A percentile compares a stretch with the other conserved stretches of the same genome.
Evolutionary conservation across 805 yeast genomes (phyloP).

Genomic region (Metschnikowia hibisci): DNA sequence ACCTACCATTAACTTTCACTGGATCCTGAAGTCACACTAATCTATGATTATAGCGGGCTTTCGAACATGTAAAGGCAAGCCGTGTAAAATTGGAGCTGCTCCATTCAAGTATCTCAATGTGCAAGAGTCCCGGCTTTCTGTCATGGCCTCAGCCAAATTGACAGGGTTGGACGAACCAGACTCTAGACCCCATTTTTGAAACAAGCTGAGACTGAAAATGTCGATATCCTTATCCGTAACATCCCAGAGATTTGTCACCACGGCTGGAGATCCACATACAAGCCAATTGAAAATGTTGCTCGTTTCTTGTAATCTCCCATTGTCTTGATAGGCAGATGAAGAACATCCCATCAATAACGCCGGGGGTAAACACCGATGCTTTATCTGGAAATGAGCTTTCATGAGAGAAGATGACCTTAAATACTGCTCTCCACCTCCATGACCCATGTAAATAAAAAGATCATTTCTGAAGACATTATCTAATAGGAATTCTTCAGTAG

Average conservation of each 20-base stretch:
- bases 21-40: no score
- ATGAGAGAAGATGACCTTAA: constrained; percentile 51
- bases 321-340: constrained; percentile 61
- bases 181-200: constrained; percentile 62
- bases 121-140: constrained; percentile 62
- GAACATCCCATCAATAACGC: constrained; percentile 83
- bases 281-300: constrained; percentile 79
- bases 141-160: constrained; percentile 54
- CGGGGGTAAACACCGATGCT: constrained; percentile 50
- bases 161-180: constrained; percentile 17
- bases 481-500: constrained; percentile 52
- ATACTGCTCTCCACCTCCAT: constrained; percentile 94
- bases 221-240: constrained; percentile 96
- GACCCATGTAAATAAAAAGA: constrained; percentile 80
- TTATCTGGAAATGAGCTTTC: constrained; percentile 18
- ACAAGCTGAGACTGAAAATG: constrained; percentile 57
- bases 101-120: constrained; percentile 76
- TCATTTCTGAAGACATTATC: constrained; percentile 36
- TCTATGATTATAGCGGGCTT: no score
- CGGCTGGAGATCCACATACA: constrained; percentile 76
- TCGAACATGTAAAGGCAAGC: constrained; percentile 56
- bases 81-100: constrained; percentile 89
- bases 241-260: constrained; percentile 89
- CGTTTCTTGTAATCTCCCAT: constrained; percentile 62
- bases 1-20: no score